A percentile compares a stretch with the other conserved stretches of the same genome.
phyloP scores from a whole-genome alignment of 2,329 filamentous ascomycete genomes.

The Clonostachys solani region DNA sequence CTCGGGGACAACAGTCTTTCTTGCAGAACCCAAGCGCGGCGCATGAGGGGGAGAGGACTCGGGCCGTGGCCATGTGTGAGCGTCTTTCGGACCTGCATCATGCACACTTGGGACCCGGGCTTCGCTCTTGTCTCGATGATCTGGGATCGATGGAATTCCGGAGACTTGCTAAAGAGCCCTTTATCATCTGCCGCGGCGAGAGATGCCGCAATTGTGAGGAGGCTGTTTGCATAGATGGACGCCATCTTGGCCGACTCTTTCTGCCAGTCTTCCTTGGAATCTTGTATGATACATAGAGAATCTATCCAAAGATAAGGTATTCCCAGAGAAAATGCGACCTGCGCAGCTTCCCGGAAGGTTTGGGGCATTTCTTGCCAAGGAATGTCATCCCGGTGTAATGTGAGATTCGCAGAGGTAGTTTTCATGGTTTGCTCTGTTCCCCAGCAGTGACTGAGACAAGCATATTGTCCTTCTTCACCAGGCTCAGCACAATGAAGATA shows the following conservation, averaged over 20 bases:
- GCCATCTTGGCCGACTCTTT: neutral
- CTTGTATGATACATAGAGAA: slow-evolving; percentile 1
- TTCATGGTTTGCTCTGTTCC: neutral
- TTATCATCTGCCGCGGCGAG: neutral
- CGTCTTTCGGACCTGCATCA: neutral
- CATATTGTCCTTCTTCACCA: neutral
- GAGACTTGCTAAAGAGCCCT: neutral
- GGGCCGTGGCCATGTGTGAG: neutral
- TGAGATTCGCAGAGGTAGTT: neutral
- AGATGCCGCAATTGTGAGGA: neutral
- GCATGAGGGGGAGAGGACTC: neutral
- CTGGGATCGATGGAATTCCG: neutral
- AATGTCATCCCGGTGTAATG: neutral
- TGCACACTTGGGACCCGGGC: neutral
- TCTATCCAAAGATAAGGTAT: slow-evolving; percentile 1
- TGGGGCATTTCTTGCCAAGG: slow-evolving; percentile 1
- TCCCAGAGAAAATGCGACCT: neutral
- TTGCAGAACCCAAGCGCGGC: slow-evolving; percentile 20
- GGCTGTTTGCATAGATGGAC: neutral
- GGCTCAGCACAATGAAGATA: neutral
- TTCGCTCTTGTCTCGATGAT: neutral
- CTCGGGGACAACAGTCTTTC: slow-evolving; percentile 18
- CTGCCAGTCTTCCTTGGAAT: neutral
- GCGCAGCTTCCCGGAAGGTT: slow-evolving; percentile 2
- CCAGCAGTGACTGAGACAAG: slow-evolving; percentile 2